A percentile compares a stretch with the other conserved stretches of the same genome.
Conservation (phyloP, 768 basidiomycete genomes). For the Botryobasidium botryosum region DNA sequence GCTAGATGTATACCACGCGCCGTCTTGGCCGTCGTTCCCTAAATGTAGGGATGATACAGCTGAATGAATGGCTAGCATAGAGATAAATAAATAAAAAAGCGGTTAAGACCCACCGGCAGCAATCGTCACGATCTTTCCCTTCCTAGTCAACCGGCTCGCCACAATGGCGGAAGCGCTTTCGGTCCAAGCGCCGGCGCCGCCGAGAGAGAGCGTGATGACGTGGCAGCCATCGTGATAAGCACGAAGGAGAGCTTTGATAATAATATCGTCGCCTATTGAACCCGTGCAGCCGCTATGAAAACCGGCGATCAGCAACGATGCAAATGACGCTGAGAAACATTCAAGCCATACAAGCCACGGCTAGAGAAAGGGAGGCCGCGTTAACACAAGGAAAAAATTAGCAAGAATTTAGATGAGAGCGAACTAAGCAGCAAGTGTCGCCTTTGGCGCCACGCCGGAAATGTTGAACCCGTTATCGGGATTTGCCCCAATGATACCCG, state of each 20-base stretch:
- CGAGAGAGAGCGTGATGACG: slow-evolving; percentile 5
- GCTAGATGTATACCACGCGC: slow-evolving; percentile 20
- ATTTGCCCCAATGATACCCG: slow-evolving; percentile 8
- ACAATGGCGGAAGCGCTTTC: slow-evolving; percentile 36
- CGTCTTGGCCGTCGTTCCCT: slow-evolving; percentile 21
- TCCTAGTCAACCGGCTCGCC: slow-evolving; percentile 37
- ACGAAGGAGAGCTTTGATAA: slow-evolving; percentile 2
- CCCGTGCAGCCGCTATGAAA: slow-evolving; percentile 8
- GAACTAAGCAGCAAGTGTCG: slow-evolving; percentile 8
- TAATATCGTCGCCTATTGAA: slow-evolving; percentile 4
- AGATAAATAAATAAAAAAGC: no score
- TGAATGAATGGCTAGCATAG: no score
- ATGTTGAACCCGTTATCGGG: slow-evolving; percentile 3
- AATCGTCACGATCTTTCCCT: slow-evolving; percentile 39
- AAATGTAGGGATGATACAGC: slow-evolving; percentile 16
- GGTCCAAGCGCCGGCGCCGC: slow-evolving; percentile 34
- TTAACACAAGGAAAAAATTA: no score
- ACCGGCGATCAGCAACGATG: no score
- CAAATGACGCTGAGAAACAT: slow-evolving; percentile 1
- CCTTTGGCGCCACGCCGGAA: slow-evolving; percentile 4
- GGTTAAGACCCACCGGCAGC: slow-evolving; percentile 9
- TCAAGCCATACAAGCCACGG: neutral
- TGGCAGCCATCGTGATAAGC: slow-evolving; percentile 8
- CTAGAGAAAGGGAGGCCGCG: no score
- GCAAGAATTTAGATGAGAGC: neutral